Conservation (phyloP, 371 early-diverging fungal species). For the Rhizopus arrhizus region DNA sequence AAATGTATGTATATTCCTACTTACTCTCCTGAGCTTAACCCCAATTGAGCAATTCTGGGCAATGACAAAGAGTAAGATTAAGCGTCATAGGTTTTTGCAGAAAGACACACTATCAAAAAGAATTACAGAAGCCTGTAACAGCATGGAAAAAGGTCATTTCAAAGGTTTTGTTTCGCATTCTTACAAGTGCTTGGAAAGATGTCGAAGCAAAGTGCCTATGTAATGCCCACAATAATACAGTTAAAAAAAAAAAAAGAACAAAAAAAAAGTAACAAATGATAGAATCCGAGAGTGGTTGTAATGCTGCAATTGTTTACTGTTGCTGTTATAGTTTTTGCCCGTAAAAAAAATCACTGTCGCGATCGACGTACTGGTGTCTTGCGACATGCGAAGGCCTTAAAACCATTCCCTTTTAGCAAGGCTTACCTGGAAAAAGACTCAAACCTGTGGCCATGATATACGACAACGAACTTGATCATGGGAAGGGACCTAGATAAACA, state of each 20-base stretch:
- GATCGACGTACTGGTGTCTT: conserved; percentile 14
- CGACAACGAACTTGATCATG: conserved; percentile 9
- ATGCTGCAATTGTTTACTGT: conserved; percentile 10
- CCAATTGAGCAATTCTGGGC: too few relatives aligned
- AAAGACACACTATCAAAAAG: conserved; percentile 18
- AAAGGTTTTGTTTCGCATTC: conserved; percentile 23
- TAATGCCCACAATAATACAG: conserved; percentile 10
- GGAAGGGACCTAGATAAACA: conserved; percentile 10
- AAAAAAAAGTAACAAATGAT: conserved; percentile 10
- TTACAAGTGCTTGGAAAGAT: conserved; percentile 3
- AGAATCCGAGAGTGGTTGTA: conserved; percentile 5
- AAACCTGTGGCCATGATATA: conserved; percentile 12
- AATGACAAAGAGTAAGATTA: not conserved
- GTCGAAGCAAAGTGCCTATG: too few relatives aligned
- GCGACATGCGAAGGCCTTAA: conserved; percentile 12
- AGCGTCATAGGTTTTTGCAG: conserved; percentile 25
- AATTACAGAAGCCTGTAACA: conserved; percentile 21
- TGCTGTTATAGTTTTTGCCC: conserved; percentile 3
- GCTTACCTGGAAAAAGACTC: conserved; percentile 14
- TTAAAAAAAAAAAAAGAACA: not conserved
- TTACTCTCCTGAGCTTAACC: too few relatives aligned
- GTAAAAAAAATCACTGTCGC: conserved; percentile 10
- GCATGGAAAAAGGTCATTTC: conserved; percentile 13
- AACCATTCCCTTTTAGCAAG: conserved; percentile 13
- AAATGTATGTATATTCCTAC: too few relatives aligned